These are phyloP conservation scores for Arthrobotrys sinensis DNA, from an alignment of 2,329 filamentous ascomycete species.

Conservation along the genomic window DNA sequence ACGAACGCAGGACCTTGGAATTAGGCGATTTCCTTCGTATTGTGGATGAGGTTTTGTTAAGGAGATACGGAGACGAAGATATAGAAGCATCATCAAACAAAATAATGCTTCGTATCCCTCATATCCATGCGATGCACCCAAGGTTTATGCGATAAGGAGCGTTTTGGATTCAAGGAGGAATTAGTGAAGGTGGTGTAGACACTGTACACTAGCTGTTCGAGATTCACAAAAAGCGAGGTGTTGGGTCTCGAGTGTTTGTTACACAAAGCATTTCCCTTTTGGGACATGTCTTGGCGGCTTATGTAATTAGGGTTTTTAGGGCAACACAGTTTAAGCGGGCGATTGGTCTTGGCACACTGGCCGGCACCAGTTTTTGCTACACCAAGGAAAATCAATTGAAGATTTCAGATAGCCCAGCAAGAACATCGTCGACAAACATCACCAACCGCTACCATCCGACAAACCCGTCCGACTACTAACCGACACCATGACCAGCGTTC, in stretches of 20 bases:
- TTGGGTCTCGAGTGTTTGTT: constrained; percentile 38
- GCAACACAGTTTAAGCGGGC: constrained; percentile 28
- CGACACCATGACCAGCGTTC: constrained; percentile 68
- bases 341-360: constrained; percentile 41
- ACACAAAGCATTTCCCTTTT: constrained; percentile 29
- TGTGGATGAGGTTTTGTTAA: constrained; percentile 17
- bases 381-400: constrained; percentile 59
- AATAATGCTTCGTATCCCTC: not conserved
- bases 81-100: not conserved
- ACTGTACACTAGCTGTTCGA: no score
- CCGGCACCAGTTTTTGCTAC: constrained; percentile 53
- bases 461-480: constrained; percentile 39
- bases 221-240: constrained; percentile 2
- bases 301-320: constrained; percentile 61
- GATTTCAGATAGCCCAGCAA: constrained; percentile 45
- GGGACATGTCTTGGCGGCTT: constrained; percentile 3
- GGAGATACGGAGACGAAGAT: constrained; percentile 30
- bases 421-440: constrained; percentile 56
- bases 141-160: not conserved
- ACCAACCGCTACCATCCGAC: constrained; percentile 34
- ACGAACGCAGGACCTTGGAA: constrained; percentile 12
- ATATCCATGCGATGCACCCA: not conserved
- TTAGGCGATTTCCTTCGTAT: constrained; percentile 48
- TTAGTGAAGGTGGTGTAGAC: no score
- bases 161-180: not conserved